These are phyloP conservation scores for Penicillium hordei DNA, from an alignment of 2,329 filamentous ascomycete genomes.

Conservation along the genomic window DNA sequence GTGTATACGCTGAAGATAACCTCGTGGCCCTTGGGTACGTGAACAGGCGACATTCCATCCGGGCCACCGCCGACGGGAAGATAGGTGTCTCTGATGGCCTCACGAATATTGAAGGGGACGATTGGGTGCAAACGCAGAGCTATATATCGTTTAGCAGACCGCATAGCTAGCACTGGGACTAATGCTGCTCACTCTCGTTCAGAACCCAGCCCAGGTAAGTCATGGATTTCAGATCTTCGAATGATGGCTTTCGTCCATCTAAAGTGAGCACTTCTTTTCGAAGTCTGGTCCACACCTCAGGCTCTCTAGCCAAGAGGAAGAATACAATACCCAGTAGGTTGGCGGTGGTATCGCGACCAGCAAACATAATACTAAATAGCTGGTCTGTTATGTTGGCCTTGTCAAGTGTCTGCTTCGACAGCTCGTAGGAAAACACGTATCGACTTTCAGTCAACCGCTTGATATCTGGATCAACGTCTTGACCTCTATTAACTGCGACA, in stretches of 20 bases:
- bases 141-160: slow-evolving; percentile 8
- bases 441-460: slow-evolving; percentile 15
- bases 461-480: slow-evolving; percentile 18
- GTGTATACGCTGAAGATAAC: slow-evolving; percentile 66
- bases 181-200: slow-evolving; percentile 24
- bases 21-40: slow-evolving; percentile 63
- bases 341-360: slow-evolving; percentile 55
- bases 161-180: too few relatives aligned
- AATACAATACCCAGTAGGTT: slow-evolving; percentile 45
- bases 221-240: slow-evolving; percentile 25
- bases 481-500: slow-evolving; percentile 17
- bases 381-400: slow-evolving; percentile 46
- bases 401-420: slow-evolving; percentile 47
- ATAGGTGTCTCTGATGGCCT: slow-evolving; percentile 39
- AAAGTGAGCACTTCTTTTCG: slow-evolving; percentile 30
- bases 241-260: slow-evolving; percentile 22
- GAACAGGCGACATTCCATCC: slow-evolving; percentile 58
- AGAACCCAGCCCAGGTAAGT: slow-evolving; percentile 27
- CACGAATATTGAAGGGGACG: slow-evolving; percentile 45
- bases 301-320: slow-evolving; percentile 46
- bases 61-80: slow-evolving; percentile 58
- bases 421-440: slow-evolving; percentile 50
- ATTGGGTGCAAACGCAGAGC: slow-evolving; percentile 45
- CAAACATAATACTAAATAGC: slow-evolving; percentile 51
- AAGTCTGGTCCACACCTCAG: slow-evolving; percentile 38